phyloP scores from a whole-genome alignment of 805 yeast species.

The Suhomyces canberraensis region DNA sequence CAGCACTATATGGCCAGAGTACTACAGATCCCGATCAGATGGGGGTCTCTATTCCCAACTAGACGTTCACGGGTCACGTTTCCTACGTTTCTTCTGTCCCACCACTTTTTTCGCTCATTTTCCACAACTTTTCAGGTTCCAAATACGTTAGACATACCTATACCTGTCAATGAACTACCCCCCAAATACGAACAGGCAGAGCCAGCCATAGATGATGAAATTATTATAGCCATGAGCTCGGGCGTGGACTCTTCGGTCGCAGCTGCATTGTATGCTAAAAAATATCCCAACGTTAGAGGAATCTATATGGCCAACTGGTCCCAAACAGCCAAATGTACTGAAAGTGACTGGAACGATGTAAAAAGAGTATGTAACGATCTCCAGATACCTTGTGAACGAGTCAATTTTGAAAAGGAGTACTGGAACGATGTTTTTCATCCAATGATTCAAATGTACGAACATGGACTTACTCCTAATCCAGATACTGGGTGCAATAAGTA shows the following conservation, averaged over 20 bases:
- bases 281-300: conserved; percentile 64
- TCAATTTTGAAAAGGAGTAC: conserved; percentile 85
- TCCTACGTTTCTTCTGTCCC: no score
- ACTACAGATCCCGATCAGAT: no score
- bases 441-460: conserved; percentile 69
- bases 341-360: conserved; percentile 86
- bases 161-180: conserved; percentile 1
- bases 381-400: conserved; percentile 66
- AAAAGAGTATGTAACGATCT: conserved; percentile 57
- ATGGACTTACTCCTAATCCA: conserved; percentile 90
- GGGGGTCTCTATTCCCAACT: no score
- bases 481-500: conserved; percentile 83
- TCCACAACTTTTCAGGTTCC: no score
- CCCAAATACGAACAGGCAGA: conserved; percentile 31
- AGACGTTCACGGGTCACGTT: no score
- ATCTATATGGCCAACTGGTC: conserved; percentile 95
- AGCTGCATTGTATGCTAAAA: conserved; percentile 63
- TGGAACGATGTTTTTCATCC: conserved; percentile 93
- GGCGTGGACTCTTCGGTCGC: conserved; percentile 95
- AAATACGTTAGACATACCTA: no score
- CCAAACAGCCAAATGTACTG: conserved; percentile 65
- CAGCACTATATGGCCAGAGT: no score
- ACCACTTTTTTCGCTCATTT: no score
- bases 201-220: conserved; percentile 54
- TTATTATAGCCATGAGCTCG: conserved; percentile 89